phyloP scores from a whole-genome alignment of 1,284 basidiomycete genomes.

The Xanthoconium separans region DNA sequence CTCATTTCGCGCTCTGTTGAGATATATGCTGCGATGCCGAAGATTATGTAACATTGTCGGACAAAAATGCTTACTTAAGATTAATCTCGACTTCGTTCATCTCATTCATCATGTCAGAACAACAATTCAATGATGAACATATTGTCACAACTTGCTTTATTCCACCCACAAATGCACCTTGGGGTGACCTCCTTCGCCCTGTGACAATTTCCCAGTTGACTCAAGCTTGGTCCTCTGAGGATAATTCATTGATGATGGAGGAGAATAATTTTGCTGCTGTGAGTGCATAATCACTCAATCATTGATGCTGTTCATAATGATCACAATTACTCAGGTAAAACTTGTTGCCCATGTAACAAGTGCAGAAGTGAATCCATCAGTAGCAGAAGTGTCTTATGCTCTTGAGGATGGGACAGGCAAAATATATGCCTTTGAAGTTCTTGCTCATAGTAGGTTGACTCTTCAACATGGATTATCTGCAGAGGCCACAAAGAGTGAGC shows the following conservation, averaged over 20 bases:
- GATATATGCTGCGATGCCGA: neutral
- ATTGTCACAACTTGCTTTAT: neutral
- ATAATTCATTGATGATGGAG: slow-evolving; percentile 12
- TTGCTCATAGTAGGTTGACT: neutral
- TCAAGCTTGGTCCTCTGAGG: slow-evolving; percentile 12
- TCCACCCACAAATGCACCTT: neutral
- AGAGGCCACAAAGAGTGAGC: slow-evolving; percentile 18
- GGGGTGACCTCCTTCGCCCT: slow-evolving; percentile 13
- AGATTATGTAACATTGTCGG: slow-evolving; percentile 14
- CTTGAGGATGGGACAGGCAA: slow-evolving; percentile 34
- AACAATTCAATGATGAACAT: slow-evolving; percentile 4
- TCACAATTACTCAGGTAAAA: slow-evolving; percentile 13
- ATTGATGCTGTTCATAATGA: too few relatives aligned
- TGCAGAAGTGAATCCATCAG: neutral
- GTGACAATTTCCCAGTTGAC: slow-evolving; percentile 27
- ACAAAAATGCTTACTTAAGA: too few relatives aligned
- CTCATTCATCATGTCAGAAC: slow-evolving; percentile 14
- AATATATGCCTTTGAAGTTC: slow-evolving; percentile 15
- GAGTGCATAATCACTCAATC: slow-evolving; percentile 5
- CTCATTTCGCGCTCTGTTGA: slow-evolving; percentile 44
- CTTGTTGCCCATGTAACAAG: slow-evolving; percentile 26
- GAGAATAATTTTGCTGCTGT: slow-evolving; percentile 16
- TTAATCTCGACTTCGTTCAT: too few relatives aligned
- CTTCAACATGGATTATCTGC: neutral
- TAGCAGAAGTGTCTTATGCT: slow-evolving; percentile 1